Percentiles rank a stretch among this genome's conserved stretches.
Evolutionary conservation across 2,329 filamentous ascomycete genomes (phyloP).

Genomic region (Fusarium circinatum): DNA sequence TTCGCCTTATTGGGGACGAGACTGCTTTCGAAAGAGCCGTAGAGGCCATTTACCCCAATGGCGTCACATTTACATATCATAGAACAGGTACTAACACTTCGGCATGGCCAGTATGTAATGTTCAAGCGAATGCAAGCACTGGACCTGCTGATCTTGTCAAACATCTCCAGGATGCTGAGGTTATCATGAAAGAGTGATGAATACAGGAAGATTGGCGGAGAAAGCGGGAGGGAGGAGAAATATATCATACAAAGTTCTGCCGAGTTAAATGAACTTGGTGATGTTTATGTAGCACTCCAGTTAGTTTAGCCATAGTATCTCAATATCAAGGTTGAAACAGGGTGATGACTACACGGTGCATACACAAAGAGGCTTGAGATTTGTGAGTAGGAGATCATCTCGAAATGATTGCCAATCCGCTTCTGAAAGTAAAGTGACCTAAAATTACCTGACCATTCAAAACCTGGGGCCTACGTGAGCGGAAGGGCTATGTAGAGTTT

Average conservation of each 20-base stretch:
- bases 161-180: not conserved
- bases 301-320: too few relatives aligned
- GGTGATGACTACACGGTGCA: too few relatives aligned
- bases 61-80: not conserved
- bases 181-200: not conserved
- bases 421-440: accelerated
- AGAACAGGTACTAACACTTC: not conserved
- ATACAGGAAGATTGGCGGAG: accelerated
- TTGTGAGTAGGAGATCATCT: not conserved
- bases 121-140: not conserved
- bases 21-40: not conserved
- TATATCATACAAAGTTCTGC: accelerated
- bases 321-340: accelerated
- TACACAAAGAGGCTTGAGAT: not conserved
- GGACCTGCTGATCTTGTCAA: not conserved
- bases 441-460: not conserved
- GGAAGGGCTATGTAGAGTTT: not conserved
- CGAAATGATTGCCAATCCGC: not conserved
- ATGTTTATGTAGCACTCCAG: too few relatives aligned
- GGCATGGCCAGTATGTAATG: not conserved
- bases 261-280: accelerated
- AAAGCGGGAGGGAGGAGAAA: not conserved
- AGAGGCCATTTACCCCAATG: not conserved
- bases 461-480: too few relatives aligned
- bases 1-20: not conserved